These are phyloP conservation scores for Microdochium trichocladiopsis DNA, from an alignment of 2,329 filamentous ascomycete genomes.

Conservation along the genomic window DNA sequence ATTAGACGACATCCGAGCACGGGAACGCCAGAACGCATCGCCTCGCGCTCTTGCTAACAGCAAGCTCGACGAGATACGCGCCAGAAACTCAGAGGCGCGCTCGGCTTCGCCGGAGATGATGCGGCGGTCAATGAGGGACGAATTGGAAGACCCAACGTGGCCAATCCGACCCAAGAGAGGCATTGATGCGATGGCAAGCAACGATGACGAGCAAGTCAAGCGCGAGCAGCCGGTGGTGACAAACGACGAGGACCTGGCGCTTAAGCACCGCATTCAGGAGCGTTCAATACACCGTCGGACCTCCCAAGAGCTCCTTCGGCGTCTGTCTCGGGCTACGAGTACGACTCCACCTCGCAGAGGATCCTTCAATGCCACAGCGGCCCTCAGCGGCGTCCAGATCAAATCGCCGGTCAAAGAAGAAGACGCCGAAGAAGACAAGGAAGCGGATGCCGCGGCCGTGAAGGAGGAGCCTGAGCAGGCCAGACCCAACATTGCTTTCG, in stretches of 20 bases:
- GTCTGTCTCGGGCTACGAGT: conserved; percentile 39
- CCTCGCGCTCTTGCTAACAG: conserved; percentile 39
- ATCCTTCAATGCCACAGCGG: conserved; percentile 5
- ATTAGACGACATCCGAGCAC: conserved; percentile 39
- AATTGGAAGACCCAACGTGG: conserved; percentile 2
- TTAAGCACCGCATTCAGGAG: not conserved
- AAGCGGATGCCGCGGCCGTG: conserved; percentile 5
- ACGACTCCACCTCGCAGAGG: conserved; percentile 28
- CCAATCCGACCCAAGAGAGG: conserved; percentile 1
- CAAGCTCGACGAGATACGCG: conserved; percentile 44
- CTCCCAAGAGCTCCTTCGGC: conserved; percentile 34
- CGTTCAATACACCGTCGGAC: not conserved
- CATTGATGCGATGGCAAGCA: not conserved
- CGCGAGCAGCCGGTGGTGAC: not conserved
- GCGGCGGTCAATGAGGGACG: conserved; percentile 20
- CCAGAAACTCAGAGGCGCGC: conserved; percentile 34
- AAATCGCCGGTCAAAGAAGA: not conserved
- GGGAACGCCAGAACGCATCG: conserved; percentile 36
- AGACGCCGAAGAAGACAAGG: conserved; percentile 5
- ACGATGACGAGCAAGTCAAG: conserved; percentile 3
- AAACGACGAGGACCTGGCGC: conserved; percentile 19
- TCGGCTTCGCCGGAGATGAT: conserved; percentile 33
- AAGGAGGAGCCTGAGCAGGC: not conserved
- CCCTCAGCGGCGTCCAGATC: not conserved
- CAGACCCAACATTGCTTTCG: not conserved